phyloP scores from a whole-genome alignment of 2,329 filamentous ascomycete species.

The Diplodia corticola region DNA sequence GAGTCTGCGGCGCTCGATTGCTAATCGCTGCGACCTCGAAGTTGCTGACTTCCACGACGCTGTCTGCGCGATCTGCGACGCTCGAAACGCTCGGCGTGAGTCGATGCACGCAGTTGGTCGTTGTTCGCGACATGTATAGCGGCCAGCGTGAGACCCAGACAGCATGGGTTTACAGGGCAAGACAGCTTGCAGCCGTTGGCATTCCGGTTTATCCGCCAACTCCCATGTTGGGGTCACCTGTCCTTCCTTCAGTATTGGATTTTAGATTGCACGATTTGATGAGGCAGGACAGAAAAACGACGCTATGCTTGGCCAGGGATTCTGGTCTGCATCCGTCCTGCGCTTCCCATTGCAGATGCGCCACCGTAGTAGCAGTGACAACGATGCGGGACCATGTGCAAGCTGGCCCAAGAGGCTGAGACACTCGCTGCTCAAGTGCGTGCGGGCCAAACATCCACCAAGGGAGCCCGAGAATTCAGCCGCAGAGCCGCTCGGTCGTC shows the following conservation, averaged over 20 bases:
- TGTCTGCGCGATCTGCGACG: neutral
- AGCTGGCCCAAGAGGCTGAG: neutral
- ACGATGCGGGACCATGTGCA: neutral
- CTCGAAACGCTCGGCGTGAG: neutral
- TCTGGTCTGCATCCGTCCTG: no score
- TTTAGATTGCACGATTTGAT: neutral
- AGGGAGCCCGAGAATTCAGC: no score
- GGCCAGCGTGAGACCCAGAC: neutral
- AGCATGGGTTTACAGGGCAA: neutral
- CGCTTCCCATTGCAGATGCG: no score
- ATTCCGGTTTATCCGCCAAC: neutral
- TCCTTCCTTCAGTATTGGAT: no score
- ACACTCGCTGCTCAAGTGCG: neutral
- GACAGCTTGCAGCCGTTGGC: neutral
- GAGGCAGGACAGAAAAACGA: no score
- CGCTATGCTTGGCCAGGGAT: no score
- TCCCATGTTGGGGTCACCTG: neutral
- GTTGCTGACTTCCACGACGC: neutral
- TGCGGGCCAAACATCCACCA: neutral
- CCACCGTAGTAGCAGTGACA: no score
- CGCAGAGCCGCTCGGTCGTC: no score
- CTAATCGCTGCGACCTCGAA: neutral
- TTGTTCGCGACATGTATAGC: neutral
- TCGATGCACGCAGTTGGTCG: neutral
- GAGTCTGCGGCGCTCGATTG: neutral